Evolutionary conservation across 2,329 filamentous ascomycete genomes (phyloP), one percentile per base, ranked within the genome.

Genomic region (Botryotinia convoluta): DNA sequence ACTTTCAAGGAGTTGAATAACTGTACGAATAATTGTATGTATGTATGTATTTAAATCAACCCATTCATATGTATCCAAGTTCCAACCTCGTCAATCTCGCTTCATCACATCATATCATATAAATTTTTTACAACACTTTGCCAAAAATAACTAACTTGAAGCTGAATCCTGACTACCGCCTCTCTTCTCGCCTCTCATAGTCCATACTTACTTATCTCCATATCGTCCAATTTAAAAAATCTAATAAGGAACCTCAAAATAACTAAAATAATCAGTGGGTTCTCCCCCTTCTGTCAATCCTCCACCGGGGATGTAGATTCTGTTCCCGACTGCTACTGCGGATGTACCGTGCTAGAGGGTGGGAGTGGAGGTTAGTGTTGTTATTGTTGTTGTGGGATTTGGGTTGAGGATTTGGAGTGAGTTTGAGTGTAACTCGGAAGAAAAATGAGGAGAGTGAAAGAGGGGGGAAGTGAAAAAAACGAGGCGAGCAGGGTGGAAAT

Each of bases 261-360:
- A 73, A 63, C 71, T 73, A 63, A 70, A 69, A 3, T 45, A 70
- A 35, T 37, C 32, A 0, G 65, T 70, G 1, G 69, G 69, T 4
- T n/a, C 39, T 10, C 59, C 69, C 2, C 69, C 60, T 39, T 72
- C 35, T 3, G 42, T 74, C 62, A 74, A 70, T n/a, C 81, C 82
- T 51, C 82, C 82, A 4, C 82, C 82, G 2, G 82, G 82, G 44
- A 83, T 77, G 72, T 81, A 82, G 1, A 83, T 76, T 7, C 70
- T 76, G 1, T 74, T 75, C 0, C 76, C 78, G 4, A 81, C 71
- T 1, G 76, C 77, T 4, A 78, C 81, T 16, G 80, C 82, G 2
- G 76, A 73, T 1, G 80, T 82, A 0, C 81, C 82, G 72, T 83
- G 82, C 65, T 68, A 20, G 35, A 48, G 7, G 7, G 12, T 4